These are phyloP conservation scores for Emergomyces pasteurianus DNA, from an alignment of 2,329 filamentous ascomycete genomes.

Conservation along the genomic window DNA sequence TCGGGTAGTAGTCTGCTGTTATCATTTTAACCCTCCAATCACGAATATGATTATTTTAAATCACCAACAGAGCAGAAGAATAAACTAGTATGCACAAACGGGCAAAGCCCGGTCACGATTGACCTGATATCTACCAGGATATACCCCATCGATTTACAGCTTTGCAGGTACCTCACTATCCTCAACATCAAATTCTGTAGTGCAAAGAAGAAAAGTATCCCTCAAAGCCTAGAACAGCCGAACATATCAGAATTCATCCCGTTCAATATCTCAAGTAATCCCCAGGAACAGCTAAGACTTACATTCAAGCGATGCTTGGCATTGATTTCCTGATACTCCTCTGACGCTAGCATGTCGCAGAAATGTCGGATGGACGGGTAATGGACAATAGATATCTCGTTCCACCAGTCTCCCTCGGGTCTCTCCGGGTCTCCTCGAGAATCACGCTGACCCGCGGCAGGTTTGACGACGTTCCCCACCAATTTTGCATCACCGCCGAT, in stretches of 20 bases:
- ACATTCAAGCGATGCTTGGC: conserved; percentile 37
- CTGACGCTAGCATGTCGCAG: conserved; percentile 46
- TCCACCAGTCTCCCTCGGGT: conserved; percentile 36
- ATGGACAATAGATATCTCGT: conserved; percentile 53
- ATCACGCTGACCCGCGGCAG: conserved; percentile 13
- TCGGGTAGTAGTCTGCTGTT: too few relatives aligned
- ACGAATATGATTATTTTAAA: too few relatives aligned
- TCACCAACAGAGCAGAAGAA: too few relatives aligned
- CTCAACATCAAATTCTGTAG: conserved; percentile 38
- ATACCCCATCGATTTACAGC: conserved; percentile 14
- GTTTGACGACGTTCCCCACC: conserved; percentile 44
- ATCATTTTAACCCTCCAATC: too few relatives aligned
- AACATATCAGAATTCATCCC: background rate
- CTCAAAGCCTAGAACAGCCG: conserved; percentile 27
- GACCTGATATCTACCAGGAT: background rate
- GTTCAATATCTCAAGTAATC: background rate
- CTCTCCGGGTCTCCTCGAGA: conserved; percentile 13
- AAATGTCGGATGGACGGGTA: conserved; percentile 53
- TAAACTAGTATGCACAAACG: background rate
- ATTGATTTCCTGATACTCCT: conserved; percentile 50
- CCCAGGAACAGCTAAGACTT: conserved; percentile 9
- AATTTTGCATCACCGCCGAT: conserved; percentile 50
- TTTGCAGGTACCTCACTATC: conserved; percentile 13
- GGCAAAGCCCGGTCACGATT: background rate
- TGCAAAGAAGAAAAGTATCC: conserved; percentile 44